phyloP scores from a whole-genome alignment of 371 early-diverging fungal species.

The Funneliformis caledonium region DNA sequence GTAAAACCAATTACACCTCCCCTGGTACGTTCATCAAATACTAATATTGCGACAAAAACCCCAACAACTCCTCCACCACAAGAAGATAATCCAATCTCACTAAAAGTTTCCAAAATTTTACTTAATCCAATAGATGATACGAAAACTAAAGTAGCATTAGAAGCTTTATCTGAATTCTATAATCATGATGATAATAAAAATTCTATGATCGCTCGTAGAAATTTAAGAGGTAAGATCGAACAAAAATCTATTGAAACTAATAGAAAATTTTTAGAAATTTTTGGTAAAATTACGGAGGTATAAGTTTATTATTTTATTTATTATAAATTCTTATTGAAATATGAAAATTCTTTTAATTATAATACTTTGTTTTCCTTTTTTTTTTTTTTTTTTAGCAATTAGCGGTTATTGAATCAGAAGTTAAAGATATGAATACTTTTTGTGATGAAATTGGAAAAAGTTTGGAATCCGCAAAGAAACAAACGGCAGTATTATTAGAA shows the following conservation, averaged over 20 bases:
- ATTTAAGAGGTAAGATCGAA: conserved; percentile 75
- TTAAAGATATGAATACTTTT: conserved; percentile 12
- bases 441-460: conserved; percentile 28
- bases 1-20: background rate
- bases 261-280: conserved; percentile 63
- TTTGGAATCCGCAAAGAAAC: conserved; percentile 41
- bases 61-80: conserved; percentile 24
- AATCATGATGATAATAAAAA: conserved; percentile 45
- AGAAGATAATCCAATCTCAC: conserved; percentile 51
- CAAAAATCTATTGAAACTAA: conserved; percentile 66
- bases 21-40: background rate
- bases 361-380: background rate
- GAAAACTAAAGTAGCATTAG: conserved; percentile 64
- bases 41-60: background rate
- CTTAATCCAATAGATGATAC: conserved; percentile 61
- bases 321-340: conserved; percentile 10
- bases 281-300: conserved; percentile 67
- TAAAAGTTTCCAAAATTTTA: conserved; percentile 63
- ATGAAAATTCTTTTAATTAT: too few species aligned
- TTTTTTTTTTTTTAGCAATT: conserved; percentile 14
- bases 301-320: too few species aligned
- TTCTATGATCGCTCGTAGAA: conserved; percentile 59
- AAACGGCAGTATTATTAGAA: conserved; percentile 65
- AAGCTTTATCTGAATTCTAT: conserved; percentile 72
- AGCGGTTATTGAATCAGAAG: conserved; percentile 34